These are phyloP conservation scores for Elymus sibiricus DNA, from an alignment of 176 grass and related monocot genomes.

Conservation along the genomic window DNA sequence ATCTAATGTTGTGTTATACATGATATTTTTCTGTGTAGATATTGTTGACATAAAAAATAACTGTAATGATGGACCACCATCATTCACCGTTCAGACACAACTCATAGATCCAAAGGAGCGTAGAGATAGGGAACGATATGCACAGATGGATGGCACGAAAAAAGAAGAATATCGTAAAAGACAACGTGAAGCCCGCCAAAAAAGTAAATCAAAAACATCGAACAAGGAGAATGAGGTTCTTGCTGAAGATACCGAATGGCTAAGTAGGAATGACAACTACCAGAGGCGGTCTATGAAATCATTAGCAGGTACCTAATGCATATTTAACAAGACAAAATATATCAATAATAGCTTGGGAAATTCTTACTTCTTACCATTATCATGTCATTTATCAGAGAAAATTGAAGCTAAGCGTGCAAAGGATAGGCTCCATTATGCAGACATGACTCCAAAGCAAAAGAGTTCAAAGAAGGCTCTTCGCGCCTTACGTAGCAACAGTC, in stretches of 20 bases:
- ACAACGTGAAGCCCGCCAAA: background rate
- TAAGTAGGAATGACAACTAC: background rate
- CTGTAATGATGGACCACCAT: no score
- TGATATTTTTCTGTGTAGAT: background rate
- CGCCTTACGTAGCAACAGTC: background rate
- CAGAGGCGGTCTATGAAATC: background rate
- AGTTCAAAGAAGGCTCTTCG: background rate
- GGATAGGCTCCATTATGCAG: background rate
- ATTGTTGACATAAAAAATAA: no score
- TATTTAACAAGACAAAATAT: background rate
- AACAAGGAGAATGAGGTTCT: background rate
- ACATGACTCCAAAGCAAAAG: background rate
- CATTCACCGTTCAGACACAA: no score
- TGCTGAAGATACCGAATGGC: background rate
- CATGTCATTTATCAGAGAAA: background rate
- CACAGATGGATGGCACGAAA: background rate
- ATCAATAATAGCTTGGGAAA: background rate
- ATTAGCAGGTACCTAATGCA: background rate
- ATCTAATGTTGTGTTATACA: background rate
- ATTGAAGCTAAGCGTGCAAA: background rate
- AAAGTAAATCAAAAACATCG: background rate
- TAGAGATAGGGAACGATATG: background rate
- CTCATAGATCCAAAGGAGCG: background rate
- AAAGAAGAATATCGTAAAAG: background rate
- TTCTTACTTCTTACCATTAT: background rate